Evolutionary conservation across 2,329 filamentous ascomycete genomes (phyloP).

Genomic region (Lachnellula subtilissima): DNA sequence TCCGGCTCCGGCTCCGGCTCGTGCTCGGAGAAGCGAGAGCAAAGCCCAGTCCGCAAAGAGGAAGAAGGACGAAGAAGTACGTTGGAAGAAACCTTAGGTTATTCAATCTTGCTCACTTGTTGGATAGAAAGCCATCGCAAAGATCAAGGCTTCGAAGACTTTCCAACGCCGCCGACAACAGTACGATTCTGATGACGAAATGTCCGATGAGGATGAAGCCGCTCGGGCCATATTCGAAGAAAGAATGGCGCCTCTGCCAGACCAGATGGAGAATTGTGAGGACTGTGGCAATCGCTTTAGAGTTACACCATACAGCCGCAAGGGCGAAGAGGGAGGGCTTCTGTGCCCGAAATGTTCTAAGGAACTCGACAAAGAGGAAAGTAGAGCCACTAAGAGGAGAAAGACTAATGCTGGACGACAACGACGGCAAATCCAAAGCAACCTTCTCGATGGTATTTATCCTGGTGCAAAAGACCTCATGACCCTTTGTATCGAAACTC

Average conservation of each 20-base stretch:
- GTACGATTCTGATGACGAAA: slow-evolving; percentile 40
- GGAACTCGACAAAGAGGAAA: slow-evolving; percentile 62
- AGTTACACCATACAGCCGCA: slow-evolving; percentile 82
- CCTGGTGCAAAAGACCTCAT: slow-evolving; percentile 64
- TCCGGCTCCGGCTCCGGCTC: slow-evolving; percentile 27
- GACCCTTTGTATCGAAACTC: slow-evolving; percentile 56
- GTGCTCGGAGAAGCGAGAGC: slow-evolving; percentile 19
- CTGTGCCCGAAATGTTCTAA: slow-evolving; percentile 79
- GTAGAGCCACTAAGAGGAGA: slow-evolving; percentile 51
- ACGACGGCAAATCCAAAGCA: slow-evolving; percentile 76
- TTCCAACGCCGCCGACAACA: slow-evolving; percentile 46
- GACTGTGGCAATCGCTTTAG: slow-evolving; percentile 84
- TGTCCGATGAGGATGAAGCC: slow-evolving; percentile 45
- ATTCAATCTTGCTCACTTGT: slow-evolving; percentile 1
- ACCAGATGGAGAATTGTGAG: slow-evolving; percentile 85
- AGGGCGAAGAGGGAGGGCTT: slow-evolving; percentile 78
- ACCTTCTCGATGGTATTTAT: slow-evolving; percentile 71
- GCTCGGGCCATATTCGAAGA: slow-evolving; percentile 45
- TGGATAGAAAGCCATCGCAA: slow-evolving; percentile 48
- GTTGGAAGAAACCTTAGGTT: slow-evolving; percentile 10
- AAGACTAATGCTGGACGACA: slow-evolving; percentile 47
- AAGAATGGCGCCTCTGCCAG: slow-evolving; percentile 40
- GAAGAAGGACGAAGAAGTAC: slow-evolving; percentile 39
- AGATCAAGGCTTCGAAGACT: slow-evolving; percentile 56
- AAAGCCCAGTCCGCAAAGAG: slow-evolving; percentile 29